Conservation (phyloP, 257 asterid genomes). For the Coffea eugenioides region DNA sequence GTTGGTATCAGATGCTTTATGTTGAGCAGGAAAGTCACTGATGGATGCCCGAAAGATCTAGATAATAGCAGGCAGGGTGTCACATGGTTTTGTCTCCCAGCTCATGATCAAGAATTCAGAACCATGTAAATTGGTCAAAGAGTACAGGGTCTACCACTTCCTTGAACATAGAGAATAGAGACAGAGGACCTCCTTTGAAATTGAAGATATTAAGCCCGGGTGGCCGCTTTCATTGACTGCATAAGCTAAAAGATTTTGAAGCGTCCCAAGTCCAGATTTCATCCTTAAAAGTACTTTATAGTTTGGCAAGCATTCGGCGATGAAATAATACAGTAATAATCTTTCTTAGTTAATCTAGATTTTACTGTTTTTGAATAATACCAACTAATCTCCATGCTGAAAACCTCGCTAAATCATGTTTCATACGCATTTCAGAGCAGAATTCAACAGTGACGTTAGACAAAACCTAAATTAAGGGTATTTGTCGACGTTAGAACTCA, state of each 20-base stretch:
- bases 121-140: not conserved
- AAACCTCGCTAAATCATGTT: not conserved
- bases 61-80: not conserved
- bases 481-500: not conserved
- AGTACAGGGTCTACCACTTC: not conserved
- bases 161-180: not conserved
- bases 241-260: not conserved
- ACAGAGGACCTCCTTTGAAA: not conserved
- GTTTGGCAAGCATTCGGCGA: not conserved
- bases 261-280: not conserved
- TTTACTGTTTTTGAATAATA: not conserved
- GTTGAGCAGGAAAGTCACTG: not conserved
- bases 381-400: not conserved
- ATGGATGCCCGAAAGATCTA: not conserved
- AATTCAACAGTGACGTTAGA: not conserved
- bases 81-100: slow-evolving; percentile 11
- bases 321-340: too few relatives aligned
- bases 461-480: too few relatives aligned
- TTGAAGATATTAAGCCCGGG: not conserved
- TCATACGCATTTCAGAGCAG: not conserved
- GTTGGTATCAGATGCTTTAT: not conserved
- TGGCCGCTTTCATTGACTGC: not conserved
- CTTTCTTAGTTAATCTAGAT: not conserved
- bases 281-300: not conserved
- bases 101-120: not conserved